Percentiles rank a stretch among this genome's conserved stretches.
phyloP scores from a whole-genome alignment of 805 yeast species.

The Metschnikowia peoriensis region DNA sequence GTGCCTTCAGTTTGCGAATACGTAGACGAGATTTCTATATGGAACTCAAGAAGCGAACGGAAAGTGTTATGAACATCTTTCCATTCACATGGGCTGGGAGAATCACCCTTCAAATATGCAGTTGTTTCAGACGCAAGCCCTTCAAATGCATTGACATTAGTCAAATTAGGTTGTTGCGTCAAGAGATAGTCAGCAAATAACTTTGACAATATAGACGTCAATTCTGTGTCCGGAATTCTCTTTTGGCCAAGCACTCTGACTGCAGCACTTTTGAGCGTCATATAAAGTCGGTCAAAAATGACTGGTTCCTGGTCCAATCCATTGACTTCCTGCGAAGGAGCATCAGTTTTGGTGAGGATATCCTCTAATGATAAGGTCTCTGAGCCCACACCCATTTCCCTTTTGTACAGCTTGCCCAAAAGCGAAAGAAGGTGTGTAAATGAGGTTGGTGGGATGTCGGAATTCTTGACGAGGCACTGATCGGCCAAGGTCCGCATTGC shows the following conservation, averaged over 20 bases:
- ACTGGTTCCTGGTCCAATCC: slow-evolving; percentile 15
- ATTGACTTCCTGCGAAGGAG: slow-evolving; percentile 1
- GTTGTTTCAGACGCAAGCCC: slow-evolving; percentile 10
- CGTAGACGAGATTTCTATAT: neutral
- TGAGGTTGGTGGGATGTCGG: neutral
- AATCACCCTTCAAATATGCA: slow-evolving; percentile 5
- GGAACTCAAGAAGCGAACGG: slow-evolving; percentile 8
- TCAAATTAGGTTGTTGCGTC: slow-evolving; percentile 6
- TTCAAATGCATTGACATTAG: slow-evolving; percentile 8
- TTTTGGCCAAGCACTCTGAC: neutral
- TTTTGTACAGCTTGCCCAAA: neutral
- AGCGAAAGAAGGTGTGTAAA: neutral
- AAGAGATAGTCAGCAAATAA: slow-evolving; percentile 8
- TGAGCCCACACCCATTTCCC: neutral
- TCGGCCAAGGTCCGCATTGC: slow-evolving; percentile 13
- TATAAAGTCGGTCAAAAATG: slow-evolving; percentile 19
- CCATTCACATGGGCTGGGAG: slow-evolving; percentile 6
- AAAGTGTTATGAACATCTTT: slow-evolving; percentile 7
- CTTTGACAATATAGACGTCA: slow-evolving; percentile 1
- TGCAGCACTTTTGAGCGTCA: slow-evolving; percentile 17
- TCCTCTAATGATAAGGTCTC: neutral
- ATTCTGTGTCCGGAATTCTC: neutral
- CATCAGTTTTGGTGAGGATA: slow-evolving; percentile 17
- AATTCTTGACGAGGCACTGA: slow-evolving; percentile 9
- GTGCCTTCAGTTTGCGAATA: neutral